Conservation (phyloP, 768 basidiomycete genomes). For the Trametes cingulata region DNA sequence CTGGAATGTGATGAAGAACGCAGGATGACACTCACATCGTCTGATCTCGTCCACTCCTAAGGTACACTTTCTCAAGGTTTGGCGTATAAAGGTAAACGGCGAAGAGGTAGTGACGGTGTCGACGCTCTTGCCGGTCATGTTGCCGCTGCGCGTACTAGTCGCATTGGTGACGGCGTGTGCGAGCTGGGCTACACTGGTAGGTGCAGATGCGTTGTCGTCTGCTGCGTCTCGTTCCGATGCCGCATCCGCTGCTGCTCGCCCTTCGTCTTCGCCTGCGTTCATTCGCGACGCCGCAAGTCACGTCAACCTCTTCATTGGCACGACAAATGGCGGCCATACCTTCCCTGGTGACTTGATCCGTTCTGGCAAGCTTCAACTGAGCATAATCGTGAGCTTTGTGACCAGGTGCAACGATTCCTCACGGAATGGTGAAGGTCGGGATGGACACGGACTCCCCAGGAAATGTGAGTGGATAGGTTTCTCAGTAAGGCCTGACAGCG, state of each 20-base stretch:
- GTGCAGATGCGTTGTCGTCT: background rate
- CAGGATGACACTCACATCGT: background rate
- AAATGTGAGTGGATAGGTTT: background rate
- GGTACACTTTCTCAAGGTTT: background rate
- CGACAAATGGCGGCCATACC: constrained; percentile 63
- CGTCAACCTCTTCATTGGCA: constrained; percentile 65
- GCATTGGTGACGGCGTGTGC: background rate
- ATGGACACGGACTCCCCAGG: constrained; percentile 66
- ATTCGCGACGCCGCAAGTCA: constrained; percentile 28
- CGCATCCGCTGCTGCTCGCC: background rate
- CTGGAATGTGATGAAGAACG: background rate
- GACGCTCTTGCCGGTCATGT: background rate
- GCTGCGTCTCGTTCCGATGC: no score
- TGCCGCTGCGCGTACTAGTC: background rate
- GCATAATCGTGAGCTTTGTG: background rate
- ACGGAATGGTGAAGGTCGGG: constrained; percentile 67
- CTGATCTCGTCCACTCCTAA: background rate
- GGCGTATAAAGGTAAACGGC: background rate
- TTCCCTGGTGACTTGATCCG: constrained; percentile 52
- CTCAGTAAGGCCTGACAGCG: no score
- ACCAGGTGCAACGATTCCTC: constrained; percentile 60
- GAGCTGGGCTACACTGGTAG: background rate
- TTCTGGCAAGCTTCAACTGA: background rate
- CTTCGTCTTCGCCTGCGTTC: constrained; percentile 1
- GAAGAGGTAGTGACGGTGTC: background rate